Base-by-base conservation (phyloP, 768 basidiomycete species). In the Russula vinacea region DNA sequence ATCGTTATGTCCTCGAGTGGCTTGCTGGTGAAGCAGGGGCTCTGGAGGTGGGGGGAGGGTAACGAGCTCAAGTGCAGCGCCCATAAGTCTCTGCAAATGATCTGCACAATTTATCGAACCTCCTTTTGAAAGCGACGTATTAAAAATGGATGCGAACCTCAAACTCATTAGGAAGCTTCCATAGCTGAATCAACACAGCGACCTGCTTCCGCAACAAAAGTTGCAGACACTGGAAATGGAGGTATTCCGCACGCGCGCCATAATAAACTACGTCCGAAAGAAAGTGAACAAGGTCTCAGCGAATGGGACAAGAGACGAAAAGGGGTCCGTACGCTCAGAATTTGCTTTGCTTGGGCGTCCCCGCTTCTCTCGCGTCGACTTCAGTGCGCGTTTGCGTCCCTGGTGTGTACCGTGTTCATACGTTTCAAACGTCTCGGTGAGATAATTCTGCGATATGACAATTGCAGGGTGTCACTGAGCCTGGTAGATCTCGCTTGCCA, bases 201-300 rank as follows among this genome's bases (percentile, higher is more conserved):
- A 94, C 76, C 74, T 97, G 94, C 69, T 86, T 83, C 37, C 94
- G 81, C 13, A 96, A 77, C 59, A 97, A 76, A 0, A 92, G 76
- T 73, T 97, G 95, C 40, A 92, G 78, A 70, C 89, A 90, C 67
- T 94, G 88, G 65, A 92, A 89, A 69, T 91, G 92, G 62, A 89
- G 85, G 71, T 82, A 93, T 44, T 86, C 81, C 16, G 86, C 91
- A 62, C 88, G 81, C 17, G 84, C 80, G 8, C 93, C 94, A 69
- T 93, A 88, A 70, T 93, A 95, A 50, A 92, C 94, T 97, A 70
- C 16, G 39, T 40, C 45, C 9, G 29, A 63, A 42, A 45, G 13
- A 5, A 49, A 35, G 24, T 3, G 17, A 19, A 3, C 24, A 29
- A 2, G 17, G 49, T 32, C 6, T 24, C 57, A 62, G 56, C 33